Base-by-base conservation (phyloP, 2,329 filamentous ascomycete genomes). In the Cordyceps farinosa region DNA sequence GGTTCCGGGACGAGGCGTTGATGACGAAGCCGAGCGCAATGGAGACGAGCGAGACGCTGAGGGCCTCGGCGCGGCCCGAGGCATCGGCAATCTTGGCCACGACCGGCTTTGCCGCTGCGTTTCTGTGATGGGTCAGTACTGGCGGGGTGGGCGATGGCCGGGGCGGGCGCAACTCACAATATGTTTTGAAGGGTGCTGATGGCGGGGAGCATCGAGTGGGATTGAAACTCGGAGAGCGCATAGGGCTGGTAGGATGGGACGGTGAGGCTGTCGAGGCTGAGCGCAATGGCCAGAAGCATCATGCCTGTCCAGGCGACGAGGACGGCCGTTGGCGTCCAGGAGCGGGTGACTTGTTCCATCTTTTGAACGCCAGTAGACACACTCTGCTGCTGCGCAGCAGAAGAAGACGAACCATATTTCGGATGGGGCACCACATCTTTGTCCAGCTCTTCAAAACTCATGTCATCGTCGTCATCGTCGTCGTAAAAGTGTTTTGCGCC, bases 51-150 rank as follows among this genome's bases (percentile, higher is more conserved):
- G 80, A 80, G 15, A 86, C 73, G 32, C 74, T 74, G 67, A 87
- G 87, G 30, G 84, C 83, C 69, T 87, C 84, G 44, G 85, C 79
- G 34, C 85, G 83, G 54, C 86, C 85, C 67, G 87, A 87, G 1
- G 87, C 84, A 66, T 87, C 83, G 47, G 84, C 83, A 44, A 87
- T 77, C 70, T 87, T 87, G 61, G 84, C 82, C 79, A 87, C 82
- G 17, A 67, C 58, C 9, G 66, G 68, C 56, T 69, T 66, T 13
- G 60, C 32, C 10, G 60, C 40, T 8, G 52, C 60, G 22, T 30
- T 55, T 56, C 60, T 62, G 42, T 22, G 2, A 9, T 6, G 5
- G 45, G 11, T 9, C n/a, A 15, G 8, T 10, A 36, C 30, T 27
- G 15, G 29, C 15, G 48, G 29, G 36, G n/a, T 1, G n/a, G 8